Percentiles rank a stretch among this genome's conserved stretches.
Evolutionary conservation across 2,329 filamentous ascomycete genomes (phyloP).

Genomic region (Fusarium albosuccineum): DNA sequence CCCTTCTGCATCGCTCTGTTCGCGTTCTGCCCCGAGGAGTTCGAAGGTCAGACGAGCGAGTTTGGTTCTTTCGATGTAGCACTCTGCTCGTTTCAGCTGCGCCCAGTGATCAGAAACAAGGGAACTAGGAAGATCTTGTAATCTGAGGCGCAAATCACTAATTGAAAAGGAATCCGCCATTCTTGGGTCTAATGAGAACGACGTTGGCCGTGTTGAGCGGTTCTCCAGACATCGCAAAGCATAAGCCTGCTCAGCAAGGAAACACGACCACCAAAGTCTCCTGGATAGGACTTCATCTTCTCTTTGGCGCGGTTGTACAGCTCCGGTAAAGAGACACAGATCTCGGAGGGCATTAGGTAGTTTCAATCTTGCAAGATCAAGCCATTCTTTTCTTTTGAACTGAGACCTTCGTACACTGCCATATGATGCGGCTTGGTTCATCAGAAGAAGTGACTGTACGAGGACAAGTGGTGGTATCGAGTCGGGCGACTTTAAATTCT

Average conservation of each 20-base stretch:
- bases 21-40: neutral
- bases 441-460: neutral
- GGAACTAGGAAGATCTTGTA: neutral
- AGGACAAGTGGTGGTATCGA: neutral
- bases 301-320: neutral
- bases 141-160: neutral
- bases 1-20: too few relatives aligned
- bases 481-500: neutral
- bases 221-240: neutral
- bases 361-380: neutral
- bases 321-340: neutral
- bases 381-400: neutral
- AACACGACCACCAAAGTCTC: neutral
- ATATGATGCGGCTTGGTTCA: neutral
- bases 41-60: neutral
- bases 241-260: neutral
- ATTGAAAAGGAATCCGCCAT: neutral
- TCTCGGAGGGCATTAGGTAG: neutral
- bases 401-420: neutral
- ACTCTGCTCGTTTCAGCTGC: neutral
- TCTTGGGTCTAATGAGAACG: neutral
- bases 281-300: neutral
- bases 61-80: neutral
- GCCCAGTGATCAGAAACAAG: neutral
- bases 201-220: neutral